A percentile compares a stretch with the other conserved stretches of the same genome.
Evolutionary conservation across 225 moss, liverwort and hornwort species (phyloP).

Genomic region (Pseudoscleropodium purum): DNA sequence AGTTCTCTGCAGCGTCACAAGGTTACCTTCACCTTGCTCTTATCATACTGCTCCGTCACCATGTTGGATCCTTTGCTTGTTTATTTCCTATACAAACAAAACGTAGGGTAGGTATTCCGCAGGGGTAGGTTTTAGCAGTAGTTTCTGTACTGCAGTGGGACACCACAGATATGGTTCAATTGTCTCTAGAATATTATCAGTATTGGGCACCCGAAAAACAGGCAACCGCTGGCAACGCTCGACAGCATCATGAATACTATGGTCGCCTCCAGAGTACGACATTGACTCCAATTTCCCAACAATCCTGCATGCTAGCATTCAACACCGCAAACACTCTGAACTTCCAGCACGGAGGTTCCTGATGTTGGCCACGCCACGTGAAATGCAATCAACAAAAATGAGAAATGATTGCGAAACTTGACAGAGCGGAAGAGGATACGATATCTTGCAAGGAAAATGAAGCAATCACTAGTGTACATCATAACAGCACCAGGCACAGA

Average conservation of each 20-base stretch:
- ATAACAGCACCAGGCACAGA: slow-evolving; percentile 7
- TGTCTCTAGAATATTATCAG: not conserved
- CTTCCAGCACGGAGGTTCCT: not conserved
- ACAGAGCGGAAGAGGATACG: not conserved
- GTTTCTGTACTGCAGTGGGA: not conserved
- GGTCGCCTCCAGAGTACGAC: slow-evolving; percentile 2
- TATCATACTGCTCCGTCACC: not conserved
- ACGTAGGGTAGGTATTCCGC: not conserved
- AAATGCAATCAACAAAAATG: not conserved
- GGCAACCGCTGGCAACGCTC: not conserved
- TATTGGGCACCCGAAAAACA: not conserved
- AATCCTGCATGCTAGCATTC: not conserved
- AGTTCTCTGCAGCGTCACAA: not conserved
- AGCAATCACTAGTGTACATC: slow-evolving; percentile 9
- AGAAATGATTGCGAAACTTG: not conserved
- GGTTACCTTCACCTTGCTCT: not conserved
- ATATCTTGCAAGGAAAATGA: not conserved
- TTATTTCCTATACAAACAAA: not conserved
- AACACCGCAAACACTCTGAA: not conserved
- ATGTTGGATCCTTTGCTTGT: not conserved
- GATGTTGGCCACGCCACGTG: not conserved
- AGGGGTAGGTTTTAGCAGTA: not conserved
- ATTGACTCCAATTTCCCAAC: not conserved
- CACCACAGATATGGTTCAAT: not conserved
- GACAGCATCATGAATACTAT: not conserved